A percentile compares a stretch with the other conserved stretches of the same genome.
phyloP scores from a whole-genome alignment of 768 basidiomycete species.

The Nidularia sp. region DNA sequence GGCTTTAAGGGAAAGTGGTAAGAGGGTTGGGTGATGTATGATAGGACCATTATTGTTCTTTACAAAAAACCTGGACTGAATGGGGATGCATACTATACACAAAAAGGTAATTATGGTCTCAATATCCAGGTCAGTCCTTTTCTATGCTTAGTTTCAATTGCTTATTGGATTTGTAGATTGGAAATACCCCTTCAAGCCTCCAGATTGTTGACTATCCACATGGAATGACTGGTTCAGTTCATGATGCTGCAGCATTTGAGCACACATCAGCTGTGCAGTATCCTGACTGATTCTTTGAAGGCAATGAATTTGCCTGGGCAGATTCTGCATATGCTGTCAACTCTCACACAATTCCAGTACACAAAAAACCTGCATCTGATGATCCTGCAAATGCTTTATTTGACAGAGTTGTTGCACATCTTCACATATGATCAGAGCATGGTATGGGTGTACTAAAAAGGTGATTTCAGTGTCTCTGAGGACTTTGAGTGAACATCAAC shows the following conservation, averaged over 20 bases:
- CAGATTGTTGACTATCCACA: constrained; percentile 21
- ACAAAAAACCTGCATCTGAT: too few relatives aligned
- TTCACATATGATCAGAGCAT: too few relatives aligned
- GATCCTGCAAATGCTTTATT: too few relatives aligned
- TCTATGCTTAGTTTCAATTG: not conserved
- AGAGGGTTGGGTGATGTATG: constrained; percentile 25
- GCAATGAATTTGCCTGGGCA: too few relatives aligned
- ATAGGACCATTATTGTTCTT: constrained; percentile 21
- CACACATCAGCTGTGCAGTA: too few relatives aligned
- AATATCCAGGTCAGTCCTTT: constrained; percentile 22
- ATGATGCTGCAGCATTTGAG: too few relatives aligned
- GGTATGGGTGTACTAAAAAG: too few relatives aligned
- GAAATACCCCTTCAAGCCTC: constrained; percentile 20
- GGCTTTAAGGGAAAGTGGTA: constrained; percentile 21
- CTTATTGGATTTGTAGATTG: constrained; percentile 14
- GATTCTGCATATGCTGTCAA: too few relatives aligned
- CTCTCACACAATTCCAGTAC: too few relatives aligned
- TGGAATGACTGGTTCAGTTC: not conserved
- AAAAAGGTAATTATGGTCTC: constrained; percentile 26
- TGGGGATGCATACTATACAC: constrained; percentile 24
- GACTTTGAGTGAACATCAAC: not conserved
- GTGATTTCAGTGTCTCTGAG: not conserved
- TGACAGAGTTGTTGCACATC: too few relatives aligned
- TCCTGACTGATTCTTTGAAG: too few relatives aligned
- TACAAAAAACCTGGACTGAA: constrained; percentile 17